Conservation (phyloP, 805 yeast genomes). For the Komagataella populi region DNA sequence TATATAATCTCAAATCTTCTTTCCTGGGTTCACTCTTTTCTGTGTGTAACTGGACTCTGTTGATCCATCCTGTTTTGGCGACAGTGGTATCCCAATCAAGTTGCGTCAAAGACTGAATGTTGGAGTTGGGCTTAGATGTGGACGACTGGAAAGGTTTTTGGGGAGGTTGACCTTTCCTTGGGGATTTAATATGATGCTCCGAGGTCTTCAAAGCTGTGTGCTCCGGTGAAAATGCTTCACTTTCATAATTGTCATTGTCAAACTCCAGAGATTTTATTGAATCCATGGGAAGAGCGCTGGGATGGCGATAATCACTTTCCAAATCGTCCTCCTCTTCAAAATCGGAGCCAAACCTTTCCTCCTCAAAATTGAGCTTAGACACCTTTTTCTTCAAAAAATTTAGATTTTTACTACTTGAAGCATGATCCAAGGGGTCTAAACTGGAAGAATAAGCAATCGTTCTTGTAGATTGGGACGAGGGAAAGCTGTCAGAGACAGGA, state of each 20-base stretch:
- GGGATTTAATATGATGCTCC: neutral
- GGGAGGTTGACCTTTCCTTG: neutral
- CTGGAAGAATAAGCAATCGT: neutral
- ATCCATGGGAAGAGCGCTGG: neutral
- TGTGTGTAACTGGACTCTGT: constrained; percentile 21
- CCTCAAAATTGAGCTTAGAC: neutral
- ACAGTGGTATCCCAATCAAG: constrained; percentile 19
- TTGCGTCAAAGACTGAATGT: constrained; percentile 10
- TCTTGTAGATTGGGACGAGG: neutral
- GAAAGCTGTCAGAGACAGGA: neutral
- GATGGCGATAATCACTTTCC: neutral
- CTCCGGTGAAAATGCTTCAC: neutral
- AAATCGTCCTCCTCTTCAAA: neutral
- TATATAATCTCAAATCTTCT: constrained; percentile 30
- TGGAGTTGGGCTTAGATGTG: neutral
- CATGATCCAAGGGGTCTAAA: neutral
- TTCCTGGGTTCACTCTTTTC: constrained; percentile 8
- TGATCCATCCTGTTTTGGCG: constrained; percentile 48
- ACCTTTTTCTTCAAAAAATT: neutral
- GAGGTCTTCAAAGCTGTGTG: neutral
- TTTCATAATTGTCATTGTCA: neutral
- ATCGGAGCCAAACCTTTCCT: neutral
- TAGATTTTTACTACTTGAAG: neutral
- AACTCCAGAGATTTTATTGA: neutral
- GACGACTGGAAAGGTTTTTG: neutral